Base-by-base conservation (phyloP, 139 green algal genomes). In the Tetraselmis striata region DNA sequence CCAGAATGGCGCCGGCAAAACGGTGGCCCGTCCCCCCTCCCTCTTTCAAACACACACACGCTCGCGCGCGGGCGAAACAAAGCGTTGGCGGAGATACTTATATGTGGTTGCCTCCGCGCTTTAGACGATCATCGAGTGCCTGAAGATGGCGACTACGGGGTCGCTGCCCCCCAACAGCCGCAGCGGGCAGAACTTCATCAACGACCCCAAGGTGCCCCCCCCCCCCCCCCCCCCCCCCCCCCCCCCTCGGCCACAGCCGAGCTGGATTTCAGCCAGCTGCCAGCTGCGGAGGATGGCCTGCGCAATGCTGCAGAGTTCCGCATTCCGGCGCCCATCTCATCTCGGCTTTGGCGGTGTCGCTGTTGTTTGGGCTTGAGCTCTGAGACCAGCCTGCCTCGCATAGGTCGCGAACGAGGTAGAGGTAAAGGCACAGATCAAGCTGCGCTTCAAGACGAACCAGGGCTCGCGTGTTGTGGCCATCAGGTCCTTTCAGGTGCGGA, bases 91-190 rank as follows among this genome's bases (percentile, higher is more conserved):
- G n/a, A n/a, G n/a, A n/a, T n/a, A n/a, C 28, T 1, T 45, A 5
- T 59, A n/a, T 82, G 29, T 67, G 45, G 18, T 18, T 67, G 11
- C 11, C 11, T 80, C n/a, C 32, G 2, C 32, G 80, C 0, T 88
- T 82, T 92, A 98, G 95, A 99, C 97, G 0, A 91, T 99, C n/a
- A 99, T 99, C 32, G 97, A 99, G 87, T 98, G 95, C 85, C 87
- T 99, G 28, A 97, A 97, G 80, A 92, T 96, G 85, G 96, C 95
- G 0, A 96, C 90, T 83, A 98, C 97, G 1, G 97, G 97, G 1
- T 93, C 96, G 82, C 88, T 99, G 79, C 97, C 97, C 23, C 97
- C 97, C 32, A 98, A 98, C 89, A 93, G 91, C 0, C 87, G 90
- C 23, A 90, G 83, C 27, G 95, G 96, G 0, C 92, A 98, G 83